Conservation (phyloP, 2,329 filamentous ascomycete genomes). For the Talaromyces sp. region DNA sequence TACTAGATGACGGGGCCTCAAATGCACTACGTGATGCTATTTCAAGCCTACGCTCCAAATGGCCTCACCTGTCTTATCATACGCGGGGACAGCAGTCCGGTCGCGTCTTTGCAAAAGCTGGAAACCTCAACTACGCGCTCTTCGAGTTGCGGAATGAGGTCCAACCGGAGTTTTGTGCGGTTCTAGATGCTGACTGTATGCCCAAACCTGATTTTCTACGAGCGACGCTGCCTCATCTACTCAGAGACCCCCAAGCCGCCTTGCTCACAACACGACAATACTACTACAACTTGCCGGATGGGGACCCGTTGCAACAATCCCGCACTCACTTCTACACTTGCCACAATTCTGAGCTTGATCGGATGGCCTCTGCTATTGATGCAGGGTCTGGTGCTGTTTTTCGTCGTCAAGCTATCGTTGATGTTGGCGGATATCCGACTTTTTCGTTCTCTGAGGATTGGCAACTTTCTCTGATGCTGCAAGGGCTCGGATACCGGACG, state of each 20-base stretch:
- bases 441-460: constrained; percentile 36
- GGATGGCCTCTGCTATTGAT: constrained; percentile 28
- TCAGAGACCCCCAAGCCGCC: constrained; percentile 26
- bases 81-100: constrained; percentile 45
- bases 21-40: constrained; percentile 41
- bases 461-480: constrained; percentile 32
- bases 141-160: constrained; percentile 23
- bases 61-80: constrained; percentile 53
- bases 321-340: constrained; percentile 33
- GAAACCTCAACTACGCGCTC: constrained; percentile 37
- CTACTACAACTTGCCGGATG: constrained; percentile 32
- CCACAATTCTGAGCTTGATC: constrained; percentile 32
- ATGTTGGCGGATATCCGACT: constrained; percentile 33
- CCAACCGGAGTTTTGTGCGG: constrained; percentile 30
- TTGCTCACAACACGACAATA: constrained; percentile 35
- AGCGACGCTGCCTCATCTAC: constrained; percentile 35
- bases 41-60: constrained; percentile 37
- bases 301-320: constrained; percentile 31
- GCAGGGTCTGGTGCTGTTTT: constrained; percentile 36
- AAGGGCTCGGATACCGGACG: constrained; percentile 28
- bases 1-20: constrained; percentile 56
- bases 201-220: constrained; percentile 35
- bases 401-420: constrained; percentile 29
- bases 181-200: constrained; percentile 38
- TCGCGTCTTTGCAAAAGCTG: constrained; percentile 35